Base-by-base conservation (phyloP, 768 basidiomycete species). In the Tylopilus subfusipes region DNA sequence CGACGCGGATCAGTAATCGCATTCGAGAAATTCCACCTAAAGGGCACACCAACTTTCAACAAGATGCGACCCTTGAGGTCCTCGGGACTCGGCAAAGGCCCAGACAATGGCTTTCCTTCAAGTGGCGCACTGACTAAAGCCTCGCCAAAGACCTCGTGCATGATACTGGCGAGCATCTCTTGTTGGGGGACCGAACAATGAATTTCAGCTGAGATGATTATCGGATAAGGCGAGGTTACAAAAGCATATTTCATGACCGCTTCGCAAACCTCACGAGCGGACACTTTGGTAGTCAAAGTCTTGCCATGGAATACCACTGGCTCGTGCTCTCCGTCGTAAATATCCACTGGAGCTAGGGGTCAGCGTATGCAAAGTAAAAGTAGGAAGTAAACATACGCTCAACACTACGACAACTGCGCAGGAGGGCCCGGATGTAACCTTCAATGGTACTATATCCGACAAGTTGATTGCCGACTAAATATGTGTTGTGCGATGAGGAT, bases 201-300 rank as follows among this genome's bases (percentile, higher is more conserved):
- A 1, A 95, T 81, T 73, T 98, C 95, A 13, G 93, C 90, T 3
- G 93, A 95, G 51, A 98, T 88, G 64, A 98, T 84, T 65, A 98
- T 76, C 1, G 95, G 95, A 64, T 93, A 97, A 0, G 91, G 90
- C 1, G 92, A 95, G 1, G 88, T 81, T 39, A 89, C 83, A 64
- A 98, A 98, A 0, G 88, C 94, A 65, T 98, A 98, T 71, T 89
- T 90, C 21, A 78, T 76, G 65, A 98, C 89, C 1, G 93, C 93
- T 39, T 80, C 73, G 66, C 92, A 91, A 43, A 93, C 82, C 48
- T 91, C 90, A 6, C 90, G 83, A 3, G 90, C 77, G 0, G 90
- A 74, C 4, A 97, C 84, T 60, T 90, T 91, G 33, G 85, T 82
- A 0, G 94, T 97, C 42, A 96, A 75, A 0, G 94, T 95, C 53